Percentiles rank a stretch among this genome's conserved stretches.
phyloP scores from a whole-genome alignment of 306 rosid genomes.

The Dicorynia guianensis region DNA sequence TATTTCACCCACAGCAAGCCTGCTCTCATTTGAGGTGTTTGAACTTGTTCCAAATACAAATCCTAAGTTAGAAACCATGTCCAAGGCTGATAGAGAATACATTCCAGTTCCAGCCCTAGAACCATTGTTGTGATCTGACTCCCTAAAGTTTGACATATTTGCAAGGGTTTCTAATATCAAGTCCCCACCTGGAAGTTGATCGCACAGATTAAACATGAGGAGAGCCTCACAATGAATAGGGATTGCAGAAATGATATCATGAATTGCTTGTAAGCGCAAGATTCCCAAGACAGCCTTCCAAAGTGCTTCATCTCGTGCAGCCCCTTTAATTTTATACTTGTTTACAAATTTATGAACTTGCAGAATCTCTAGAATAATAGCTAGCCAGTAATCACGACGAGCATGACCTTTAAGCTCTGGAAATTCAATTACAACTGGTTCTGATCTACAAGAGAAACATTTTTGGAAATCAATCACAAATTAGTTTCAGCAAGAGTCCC shows the following conservation, averaged over 20 bases:
- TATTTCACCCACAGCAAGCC: constrained; percentile 88
- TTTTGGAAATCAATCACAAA: constrained; percentile 37
- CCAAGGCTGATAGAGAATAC: constrained; percentile 80
- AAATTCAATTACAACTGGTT: constrained; percentile 88
- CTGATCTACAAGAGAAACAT: constrained; percentile 72
- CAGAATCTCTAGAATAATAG: constrained; percentile 81
- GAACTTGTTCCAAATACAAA: constrained; percentile 76
- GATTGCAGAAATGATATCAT: constrained; percentile 60
- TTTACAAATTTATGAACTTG: constrained; percentile 79
- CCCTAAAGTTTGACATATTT: constrained; percentile 60
- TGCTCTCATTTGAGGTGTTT: constrained; percentile 54
- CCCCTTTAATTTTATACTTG: constrained; percentile 67
- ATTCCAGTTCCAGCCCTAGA: constrained; percentile 62
- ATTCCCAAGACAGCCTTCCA: constrained; percentile 95
- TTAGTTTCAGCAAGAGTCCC: constrained; percentile 19
- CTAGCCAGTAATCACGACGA: constrained; percentile 98
- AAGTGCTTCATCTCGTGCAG: constrained; percentile 78
- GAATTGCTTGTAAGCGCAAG: constrained; percentile 85
- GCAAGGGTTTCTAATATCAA: constrained; percentile 92
- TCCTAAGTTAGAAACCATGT: constrained; percentile 81
- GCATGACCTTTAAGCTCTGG: constrained; percentile 98
- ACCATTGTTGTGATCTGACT: constrained; percentile 49
- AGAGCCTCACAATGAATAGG: constrained; percentile 65
- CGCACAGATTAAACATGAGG: constrained; percentile 92
- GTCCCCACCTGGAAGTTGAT: constrained; percentile 97